These are phyloP conservation scores for Yamadazyma endophytica DNA, from an alignment of 805 yeast species.

Conservation along the genomic window DNA sequence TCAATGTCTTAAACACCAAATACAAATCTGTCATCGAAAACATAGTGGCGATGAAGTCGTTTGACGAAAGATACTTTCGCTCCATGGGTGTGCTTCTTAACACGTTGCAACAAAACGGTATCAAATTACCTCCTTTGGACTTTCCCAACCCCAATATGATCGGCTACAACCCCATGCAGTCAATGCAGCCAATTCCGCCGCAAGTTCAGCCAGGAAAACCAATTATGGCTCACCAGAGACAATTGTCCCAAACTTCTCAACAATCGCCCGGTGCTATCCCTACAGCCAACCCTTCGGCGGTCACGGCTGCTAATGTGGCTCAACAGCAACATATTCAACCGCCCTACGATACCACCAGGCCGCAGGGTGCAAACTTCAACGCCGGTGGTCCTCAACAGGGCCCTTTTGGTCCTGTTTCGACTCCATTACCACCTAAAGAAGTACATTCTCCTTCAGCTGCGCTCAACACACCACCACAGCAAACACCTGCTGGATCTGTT, in stretches of 20 bases:
- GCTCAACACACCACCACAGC: slow-evolving; percentile 1
- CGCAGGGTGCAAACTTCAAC: too few relatives aligned
- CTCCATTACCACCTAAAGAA: slow-evolving; percentile 3
- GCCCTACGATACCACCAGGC: too few relatives aligned
- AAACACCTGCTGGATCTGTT: slow-evolving; percentile 3
- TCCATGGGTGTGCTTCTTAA: slow-evolving; percentile 49
- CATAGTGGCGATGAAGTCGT: slow-evolving; percentile 50
- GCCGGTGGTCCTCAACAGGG: too few relatives aligned
- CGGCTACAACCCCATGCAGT: not conserved
- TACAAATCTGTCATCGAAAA: slow-evolving; percentile 64
- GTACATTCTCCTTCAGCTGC: not conserved
- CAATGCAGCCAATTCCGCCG: not conserved
- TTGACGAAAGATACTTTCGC: slow-evolving; percentile 53
- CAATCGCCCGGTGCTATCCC: slow-evolving; percentile 1
- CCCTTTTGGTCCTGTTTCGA: not conserved
- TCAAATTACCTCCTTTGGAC: slow-evolving; percentile 62
- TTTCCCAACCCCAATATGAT: slow-evolving; percentile 38
- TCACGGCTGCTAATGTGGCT: too few relatives aligned
- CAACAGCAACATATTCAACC: too few relatives aligned
- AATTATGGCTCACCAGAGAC: slow-evolving; percentile 5
- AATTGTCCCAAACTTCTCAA: slow-evolving; percentile 1
- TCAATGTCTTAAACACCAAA: slow-evolving; percentile 45
- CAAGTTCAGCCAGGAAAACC: slow-evolving; percentile 1
- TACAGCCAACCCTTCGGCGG: slow-evolving; percentile 1
- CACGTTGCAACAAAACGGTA: slow-evolving; percentile 54